phyloP scores from a whole-genome alignment of 78 protist species.

The Pigoraptor vietnamica region DNA sequence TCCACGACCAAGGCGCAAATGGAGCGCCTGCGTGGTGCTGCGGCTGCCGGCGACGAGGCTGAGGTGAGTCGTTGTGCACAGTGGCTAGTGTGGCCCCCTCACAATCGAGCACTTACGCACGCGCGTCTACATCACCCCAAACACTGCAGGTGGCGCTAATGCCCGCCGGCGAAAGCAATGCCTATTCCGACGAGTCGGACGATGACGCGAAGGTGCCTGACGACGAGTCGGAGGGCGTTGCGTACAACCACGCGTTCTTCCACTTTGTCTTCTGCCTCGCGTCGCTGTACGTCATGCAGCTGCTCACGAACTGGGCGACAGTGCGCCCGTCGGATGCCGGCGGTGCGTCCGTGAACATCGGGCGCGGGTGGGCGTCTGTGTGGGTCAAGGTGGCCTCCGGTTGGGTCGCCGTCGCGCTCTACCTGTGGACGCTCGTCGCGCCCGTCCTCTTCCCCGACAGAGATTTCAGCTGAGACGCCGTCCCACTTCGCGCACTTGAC shows the following conservation, averaged over 20 bases:
- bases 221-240: conserved; percentile 45
- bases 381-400: conserved; percentile 36
- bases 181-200: not conserved
- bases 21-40: not conserved
- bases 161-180: not conserved
- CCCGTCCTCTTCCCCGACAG: conserved; percentile 29
- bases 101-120: too few species aligned
- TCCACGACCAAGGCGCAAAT: not conserved
- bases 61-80: not conserved
- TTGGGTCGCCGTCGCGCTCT: conserved; percentile 10
- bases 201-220: not conserved
- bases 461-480: conserved; percentile 9
- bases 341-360: conserved; percentile 7
- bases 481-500: not conserved
- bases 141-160: not conserved
- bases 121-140: too few species aligned
- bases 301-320: conserved; percentile 54
- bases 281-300: conserved; percentile 59
- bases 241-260: conserved; percentile 65
- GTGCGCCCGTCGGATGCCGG: not conserved
- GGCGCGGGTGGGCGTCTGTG: conserved; percentile 18
- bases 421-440: conserved; percentile 34
- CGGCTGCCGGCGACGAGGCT: not conserved
- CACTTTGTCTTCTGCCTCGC: conserved; percentile 65
- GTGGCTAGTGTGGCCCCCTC: not conserved